Evolutionary conservation across 2,329 filamentous ascomycete genomes (phyloP).

Genomic region (Pseudogymnoascus verrucosus): DNA sequence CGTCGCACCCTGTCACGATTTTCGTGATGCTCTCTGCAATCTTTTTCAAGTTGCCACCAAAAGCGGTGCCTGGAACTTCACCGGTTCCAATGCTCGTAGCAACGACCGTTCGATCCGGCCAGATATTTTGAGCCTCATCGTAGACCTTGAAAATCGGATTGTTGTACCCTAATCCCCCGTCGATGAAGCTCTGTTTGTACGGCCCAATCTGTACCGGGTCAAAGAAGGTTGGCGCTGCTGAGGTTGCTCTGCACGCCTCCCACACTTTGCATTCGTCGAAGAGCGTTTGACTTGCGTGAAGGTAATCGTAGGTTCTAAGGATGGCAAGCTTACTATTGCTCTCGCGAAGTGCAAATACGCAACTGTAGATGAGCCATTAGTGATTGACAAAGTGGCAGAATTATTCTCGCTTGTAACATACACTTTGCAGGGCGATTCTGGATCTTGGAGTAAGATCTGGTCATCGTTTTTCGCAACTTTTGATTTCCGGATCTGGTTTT

Average conservation of each 20-base stretch:
- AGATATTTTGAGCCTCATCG: constrained; percentile 27
- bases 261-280: constrained; percentile 18
- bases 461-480: not conserved
- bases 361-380: constrained; percentile 1
- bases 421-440: not conserved
- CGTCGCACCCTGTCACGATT: constrained; percentile 29
- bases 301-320: constrained; percentile 10
- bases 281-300: not conserved
- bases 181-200: not conserved
- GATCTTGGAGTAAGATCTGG: not conserved
- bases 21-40: constrained; percentile 21
- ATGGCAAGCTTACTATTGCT: constrained; percentile 1
- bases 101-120: constrained; percentile 25
- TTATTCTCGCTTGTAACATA: not conserved
- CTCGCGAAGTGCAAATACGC: constrained; percentile 10
- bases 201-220: constrained; percentile 15
- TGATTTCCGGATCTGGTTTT: not conserved
- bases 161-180: constrained; percentile 10
- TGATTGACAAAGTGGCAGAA: not conserved
- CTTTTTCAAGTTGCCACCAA: constrained; percentile 22
- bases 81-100: constrained; percentile 32
- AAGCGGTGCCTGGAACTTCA: constrained; percentile 19
- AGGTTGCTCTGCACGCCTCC: constrained; percentile 25
- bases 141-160: constrained; percentile 24
- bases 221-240: constrained; percentile 27